Percentiles rank a stretch among this genome's conserved stretches.
phyloP scores from a whole-genome alignment of 2,329 filamentous ascomycete genomes.

The Botrytis aclada region DNA sequence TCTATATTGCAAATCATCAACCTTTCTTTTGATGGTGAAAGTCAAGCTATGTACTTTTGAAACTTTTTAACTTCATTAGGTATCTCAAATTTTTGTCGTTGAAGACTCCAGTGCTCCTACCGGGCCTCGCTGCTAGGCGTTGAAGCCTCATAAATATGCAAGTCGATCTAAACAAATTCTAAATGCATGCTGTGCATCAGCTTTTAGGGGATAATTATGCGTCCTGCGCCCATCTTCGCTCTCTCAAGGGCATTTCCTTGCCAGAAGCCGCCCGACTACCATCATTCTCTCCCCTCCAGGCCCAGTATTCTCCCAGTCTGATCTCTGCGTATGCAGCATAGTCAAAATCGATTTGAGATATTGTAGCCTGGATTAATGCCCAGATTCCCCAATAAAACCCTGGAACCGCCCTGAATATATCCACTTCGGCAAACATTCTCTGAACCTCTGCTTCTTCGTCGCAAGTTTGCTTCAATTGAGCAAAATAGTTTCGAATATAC shows the following conservation, averaged over 20 bases:
- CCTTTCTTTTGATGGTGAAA: not conserved
- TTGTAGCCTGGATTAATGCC: conserved; percentile 90
- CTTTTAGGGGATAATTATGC: conserved; percentile 19
- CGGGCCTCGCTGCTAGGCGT: conserved; percentile 17
- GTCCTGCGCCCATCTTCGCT: conserved; percentile 65
- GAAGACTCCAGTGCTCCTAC: conserved; percentile 19
- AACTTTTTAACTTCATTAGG: conserved; percentile 11
- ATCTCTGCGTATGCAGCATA: conserved; percentile 88
- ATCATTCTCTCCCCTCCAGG: conserved; percentile 74
- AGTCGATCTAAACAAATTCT: conserved; percentile 11
- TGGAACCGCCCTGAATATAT: conserved; percentile 82
- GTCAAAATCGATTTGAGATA: conserved; percentile 95
- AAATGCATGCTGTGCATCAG: not conserved
- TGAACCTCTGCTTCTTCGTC: conserved; percentile 62
- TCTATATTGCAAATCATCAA: not conserved
- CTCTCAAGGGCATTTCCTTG: conserved; percentile 67
- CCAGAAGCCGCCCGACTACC: conserved; percentile 55
- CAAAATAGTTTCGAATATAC: conserved; percentile 75
- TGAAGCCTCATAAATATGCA: conserved; percentile 24
- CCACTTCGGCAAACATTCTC: conserved; percentile 75
- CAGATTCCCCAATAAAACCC: conserved; percentile 93
- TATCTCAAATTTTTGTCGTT: conserved; percentile 17
- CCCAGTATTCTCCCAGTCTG: conserved; percentile 86
- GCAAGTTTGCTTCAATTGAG: conserved; percentile 44
- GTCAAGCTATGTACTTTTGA: conserved; percentile 9